These are phyloP conservation scores for Saccharomyces kudriavzevii DNA, from an alignment of 805 yeast genomes.

Conservation along the genomic window DNA sequence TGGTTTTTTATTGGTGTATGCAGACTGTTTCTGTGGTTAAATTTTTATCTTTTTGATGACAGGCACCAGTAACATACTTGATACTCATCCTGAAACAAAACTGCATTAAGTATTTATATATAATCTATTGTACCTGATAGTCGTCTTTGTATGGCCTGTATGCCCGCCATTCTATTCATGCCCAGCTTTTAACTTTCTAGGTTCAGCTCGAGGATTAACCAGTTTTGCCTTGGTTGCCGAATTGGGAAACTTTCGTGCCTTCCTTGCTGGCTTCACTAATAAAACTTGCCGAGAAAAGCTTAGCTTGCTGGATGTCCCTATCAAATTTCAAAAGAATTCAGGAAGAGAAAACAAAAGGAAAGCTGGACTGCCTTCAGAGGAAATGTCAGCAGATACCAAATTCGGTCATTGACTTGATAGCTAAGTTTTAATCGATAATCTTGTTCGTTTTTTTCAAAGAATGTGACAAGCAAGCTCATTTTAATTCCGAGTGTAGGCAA, in stretches of 20 bases:
- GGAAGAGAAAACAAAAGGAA: background rate
- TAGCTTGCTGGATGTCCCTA: background rate
- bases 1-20: background rate
- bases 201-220: background rate
- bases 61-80: background rate
- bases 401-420: background rate
- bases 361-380: background rate
- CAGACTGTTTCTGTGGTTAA: background rate
- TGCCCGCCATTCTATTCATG: background rate
- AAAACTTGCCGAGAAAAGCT: background rate
- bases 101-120: background rate
- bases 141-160: background rate
- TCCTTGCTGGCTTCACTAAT: background rate
- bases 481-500: background rate
- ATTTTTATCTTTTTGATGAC: background rate
- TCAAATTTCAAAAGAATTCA: background rate
- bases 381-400: background rate
- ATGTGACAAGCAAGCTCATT: background rate
- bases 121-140: background rate
- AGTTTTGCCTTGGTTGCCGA: background rate
- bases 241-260: background rate
- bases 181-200: background rate
- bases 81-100: background rate
- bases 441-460: background rate
- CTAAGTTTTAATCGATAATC: background rate